phyloP scores from a whole-genome alignment of 2,329 filamentous ascomycete species.

The Apiospora rasikravindrae region DNA sequence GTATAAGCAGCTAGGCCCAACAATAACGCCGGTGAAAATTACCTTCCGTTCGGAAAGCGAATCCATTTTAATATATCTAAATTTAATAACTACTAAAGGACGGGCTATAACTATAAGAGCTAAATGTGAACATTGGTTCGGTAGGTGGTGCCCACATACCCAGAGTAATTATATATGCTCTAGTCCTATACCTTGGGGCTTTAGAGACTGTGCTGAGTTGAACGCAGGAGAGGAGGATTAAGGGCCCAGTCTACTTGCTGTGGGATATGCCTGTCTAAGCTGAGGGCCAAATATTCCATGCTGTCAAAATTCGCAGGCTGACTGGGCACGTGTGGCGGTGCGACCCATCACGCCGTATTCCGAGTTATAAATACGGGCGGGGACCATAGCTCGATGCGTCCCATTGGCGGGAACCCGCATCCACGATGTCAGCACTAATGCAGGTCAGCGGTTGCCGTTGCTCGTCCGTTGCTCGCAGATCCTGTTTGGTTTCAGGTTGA shows the following conservation, averaged over 20 bases:
- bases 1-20: not conserved
- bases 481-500: not conserved
- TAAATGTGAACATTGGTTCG: not conserved
- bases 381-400: not conserved
- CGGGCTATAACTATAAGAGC: too few relatives aligned
- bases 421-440: not conserved
- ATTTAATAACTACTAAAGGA: not conserved
- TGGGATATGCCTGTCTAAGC: not conserved
- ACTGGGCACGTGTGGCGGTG: not conserved
- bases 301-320: not conserved
- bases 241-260: not conserved
- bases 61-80: not conserved
- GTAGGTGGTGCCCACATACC: too few relatives aligned
- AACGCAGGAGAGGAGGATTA: not conserved
- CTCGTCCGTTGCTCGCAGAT: not conserved
- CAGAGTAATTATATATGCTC: too few relatives aligned
- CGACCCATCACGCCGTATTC: not conserved
- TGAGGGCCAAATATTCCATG: not conserved
- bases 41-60: not conserved
- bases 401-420: not conserved
- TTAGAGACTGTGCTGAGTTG: too few relatives aligned
- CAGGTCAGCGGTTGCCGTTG: not conserved
- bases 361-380: not conserved
- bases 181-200: not conserved
- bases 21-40: not conserved